Base-by-base conservation (phyloP, 768 basidiomycete genomes). In the Pisolithus marmoratus region DNA sequence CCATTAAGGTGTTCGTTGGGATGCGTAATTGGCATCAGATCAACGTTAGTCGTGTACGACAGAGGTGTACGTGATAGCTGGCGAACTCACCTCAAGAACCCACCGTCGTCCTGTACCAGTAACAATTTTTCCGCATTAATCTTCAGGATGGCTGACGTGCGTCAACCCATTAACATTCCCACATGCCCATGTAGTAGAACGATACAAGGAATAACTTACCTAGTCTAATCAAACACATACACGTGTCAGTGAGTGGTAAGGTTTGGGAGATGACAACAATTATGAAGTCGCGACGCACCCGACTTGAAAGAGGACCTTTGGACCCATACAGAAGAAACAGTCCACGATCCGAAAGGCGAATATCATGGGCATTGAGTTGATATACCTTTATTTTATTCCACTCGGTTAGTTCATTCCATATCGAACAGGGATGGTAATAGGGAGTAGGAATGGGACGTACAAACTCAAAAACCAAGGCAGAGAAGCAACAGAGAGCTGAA, bases 271-370 rank as follows among this genome's bases (percentile, higher is more conserved):
- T n/a, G n/a, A 11, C 29, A 48, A 27, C 38, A 37, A 9, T 51
- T 8, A n/a, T 2, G 14, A 34, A 31, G 38, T 48, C 40, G 56
- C 46, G 44, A 43, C 47, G 71, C 66, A 94, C 91, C 94, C 95
- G 49, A 99, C 91, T 81, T 99, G 96, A 75, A 99, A 99, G 38
- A 99, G 72, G 2, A 99, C 96, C 61, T 95, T 98, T 0, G 94
- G 92, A 0, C 96, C 96, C 95, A 99, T 97, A 59, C 93, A 94
- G 72, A 97, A 87, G 74, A 97, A 94, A 66, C 94, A 97, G 65
- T 98, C 94, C 2, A 94, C 92, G 63, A 96, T 90, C 29, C 96
- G 83, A 75, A 96, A 99, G 0, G 95, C 95, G 62, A 98, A 99
- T 38, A 99, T 84, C 82, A 98, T 87, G 2, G 94, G 90, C 90